phyloP scores from a whole-genome alignment of 1,139 yeast genomes.

The Saccharomyces pastorianus region DNA sequence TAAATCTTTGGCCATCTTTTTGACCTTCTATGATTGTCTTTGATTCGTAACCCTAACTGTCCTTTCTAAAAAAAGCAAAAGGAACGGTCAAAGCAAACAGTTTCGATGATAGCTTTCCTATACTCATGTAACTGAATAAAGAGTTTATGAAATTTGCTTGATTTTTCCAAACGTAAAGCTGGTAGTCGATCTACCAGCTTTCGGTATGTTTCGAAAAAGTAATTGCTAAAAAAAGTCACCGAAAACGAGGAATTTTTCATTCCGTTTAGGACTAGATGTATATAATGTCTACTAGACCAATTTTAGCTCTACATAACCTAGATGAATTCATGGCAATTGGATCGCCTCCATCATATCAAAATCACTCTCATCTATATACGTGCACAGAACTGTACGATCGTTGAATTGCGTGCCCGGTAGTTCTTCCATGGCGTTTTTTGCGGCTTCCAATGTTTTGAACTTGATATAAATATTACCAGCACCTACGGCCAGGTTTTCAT shows the following conservation, averaged over 20 bases:
- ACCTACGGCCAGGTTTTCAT: slow-evolving; percentile 41
- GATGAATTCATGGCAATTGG: neutral
- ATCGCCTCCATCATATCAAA: slow-evolving; percentile 30
- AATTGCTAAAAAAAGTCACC: neutral
- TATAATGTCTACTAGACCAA: slow-evolving; percentile 6
- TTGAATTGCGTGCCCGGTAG: slow-evolving; percentile 62
- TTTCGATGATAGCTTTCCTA: neutral
- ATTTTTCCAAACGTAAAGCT: neutral
- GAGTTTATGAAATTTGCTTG: neutral
- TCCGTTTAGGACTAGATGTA: neutral
- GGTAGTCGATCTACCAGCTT: neutral
- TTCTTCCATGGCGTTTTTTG: slow-evolving; percentile 52
- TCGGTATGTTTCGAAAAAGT: neutral
- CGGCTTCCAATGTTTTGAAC: slow-evolving; percentile 45
- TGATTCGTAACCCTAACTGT: neutral
- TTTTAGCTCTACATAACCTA: neutral
- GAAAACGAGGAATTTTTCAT: neutral
- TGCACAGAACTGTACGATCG: slow-evolving; percentile 62
- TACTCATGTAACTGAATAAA: neutral
- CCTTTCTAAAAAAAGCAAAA: neutral
- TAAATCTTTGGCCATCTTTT: neutral
- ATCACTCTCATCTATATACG: slow-evolving; percentile 55
- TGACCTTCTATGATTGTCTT: neutral
- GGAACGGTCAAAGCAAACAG: neutral
- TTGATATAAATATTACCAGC: slow-evolving; percentile 68